Evolutionary conservation across 2,329 filamentous ascomycete species (phyloP).

Genomic region (Samsoniella hepiali): DNA sequence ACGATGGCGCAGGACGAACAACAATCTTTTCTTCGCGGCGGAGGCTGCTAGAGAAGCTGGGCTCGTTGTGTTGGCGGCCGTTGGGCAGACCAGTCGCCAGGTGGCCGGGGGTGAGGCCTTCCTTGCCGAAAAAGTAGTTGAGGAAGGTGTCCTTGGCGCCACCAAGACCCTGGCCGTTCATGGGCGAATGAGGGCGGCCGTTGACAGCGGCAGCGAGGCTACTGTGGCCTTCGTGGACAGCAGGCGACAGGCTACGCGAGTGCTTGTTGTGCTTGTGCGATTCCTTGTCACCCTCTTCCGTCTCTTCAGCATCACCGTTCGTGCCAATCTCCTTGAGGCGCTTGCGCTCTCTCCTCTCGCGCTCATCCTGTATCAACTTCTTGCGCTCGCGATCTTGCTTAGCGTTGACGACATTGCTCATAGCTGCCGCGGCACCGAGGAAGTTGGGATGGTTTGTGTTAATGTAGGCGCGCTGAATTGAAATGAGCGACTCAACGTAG

Average conservation of each 20-base stretch:
- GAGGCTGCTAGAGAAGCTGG: conserved; percentile 79
- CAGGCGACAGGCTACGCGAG: conserved; percentile 78
- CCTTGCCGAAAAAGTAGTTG: conserved; percentile 98
- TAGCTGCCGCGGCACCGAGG: conserved; percentile 90
- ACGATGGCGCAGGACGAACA: conserved; percentile 45
- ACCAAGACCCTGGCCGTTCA: conserved; percentile 56
- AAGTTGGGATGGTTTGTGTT: conserved; percentile 99
- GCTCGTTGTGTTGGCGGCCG: conserved; percentile 70
- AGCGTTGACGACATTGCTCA: conserved; percentile 92
- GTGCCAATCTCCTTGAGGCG: conserved; percentile 78
- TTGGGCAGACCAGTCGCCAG: conserved; percentile 32
- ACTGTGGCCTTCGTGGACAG: conserved; percentile 62
- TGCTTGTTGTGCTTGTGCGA: conserved; percentile 40
- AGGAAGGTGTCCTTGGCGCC: conserved; percentile 84
- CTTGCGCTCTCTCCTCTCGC: conserved; percentile 78
- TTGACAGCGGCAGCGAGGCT: conserved; percentile 66
- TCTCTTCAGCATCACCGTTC: conserved; percentile 72
- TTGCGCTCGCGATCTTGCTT: conserved; percentile 94
- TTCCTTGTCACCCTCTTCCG: conserved; percentile 60
- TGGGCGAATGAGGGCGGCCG: conserved; percentile 61
- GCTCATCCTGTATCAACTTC: conserved; percentile 73
- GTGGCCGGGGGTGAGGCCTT: conserved; percentile 54
- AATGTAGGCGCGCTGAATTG: conserved; percentile 97
- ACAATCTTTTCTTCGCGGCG: conserved; percentile 63
- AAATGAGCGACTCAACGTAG: conserved; percentile 95